Conservation (phyloP, 73 alveolate genomes). For the Paramecium sexaurelia region DNA sequence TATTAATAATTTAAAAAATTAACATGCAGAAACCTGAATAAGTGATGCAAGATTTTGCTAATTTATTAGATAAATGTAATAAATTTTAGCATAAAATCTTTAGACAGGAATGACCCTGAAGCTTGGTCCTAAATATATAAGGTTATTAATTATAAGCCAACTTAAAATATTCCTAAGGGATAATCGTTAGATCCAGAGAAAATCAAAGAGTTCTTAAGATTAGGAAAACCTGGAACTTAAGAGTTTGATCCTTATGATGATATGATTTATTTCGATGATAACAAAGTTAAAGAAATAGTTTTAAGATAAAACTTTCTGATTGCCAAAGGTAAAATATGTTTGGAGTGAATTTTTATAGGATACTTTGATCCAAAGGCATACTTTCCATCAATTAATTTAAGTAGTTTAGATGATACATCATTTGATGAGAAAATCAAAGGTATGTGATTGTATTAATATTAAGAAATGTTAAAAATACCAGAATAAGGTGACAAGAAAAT, state of each 20-base stretch:
- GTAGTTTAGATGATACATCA: slow-evolving; percentile 49
- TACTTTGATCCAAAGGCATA: slow-evolving; percentile 40
- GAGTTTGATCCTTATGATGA: slow-evolving; percentile 71
- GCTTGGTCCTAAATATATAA: slow-evolving; percentile 65
- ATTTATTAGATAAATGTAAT: slow-evolving; percentile 41
- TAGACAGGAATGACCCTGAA: slow-evolving; percentile 69
- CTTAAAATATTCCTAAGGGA: slow-evolving; percentile 58
- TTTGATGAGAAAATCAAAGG: slow-evolving; percentile 46
- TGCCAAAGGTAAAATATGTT: slow-evolving; percentile 50
- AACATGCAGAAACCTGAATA: slow-evolving; percentile 55
- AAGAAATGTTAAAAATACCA: slow-evolving; percentile 46
- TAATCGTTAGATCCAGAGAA: slow-evolving; percentile 60
- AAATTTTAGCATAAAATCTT: neutral
- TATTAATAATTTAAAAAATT: slow-evolving; percentile 3
- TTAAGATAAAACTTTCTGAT: slow-evolving; percentile 62
- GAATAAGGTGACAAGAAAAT: neutral
- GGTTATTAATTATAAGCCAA: slow-evolving; percentile 67
- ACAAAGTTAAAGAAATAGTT: slow-evolving; percentile 66
- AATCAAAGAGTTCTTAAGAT: slow-evolving; percentile 58
- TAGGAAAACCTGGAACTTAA: slow-evolving; percentile 63
- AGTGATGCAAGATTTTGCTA: slow-evolving; percentile 56
- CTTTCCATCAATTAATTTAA: slow-evolving; percentile 25
- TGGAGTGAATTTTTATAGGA: neutral
- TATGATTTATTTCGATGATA: slow-evolving; percentile 65
- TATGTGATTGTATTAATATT: neutral